Conservation (phyloP, 345 rosid genomes). For the Citropsis articulata region DNA sequence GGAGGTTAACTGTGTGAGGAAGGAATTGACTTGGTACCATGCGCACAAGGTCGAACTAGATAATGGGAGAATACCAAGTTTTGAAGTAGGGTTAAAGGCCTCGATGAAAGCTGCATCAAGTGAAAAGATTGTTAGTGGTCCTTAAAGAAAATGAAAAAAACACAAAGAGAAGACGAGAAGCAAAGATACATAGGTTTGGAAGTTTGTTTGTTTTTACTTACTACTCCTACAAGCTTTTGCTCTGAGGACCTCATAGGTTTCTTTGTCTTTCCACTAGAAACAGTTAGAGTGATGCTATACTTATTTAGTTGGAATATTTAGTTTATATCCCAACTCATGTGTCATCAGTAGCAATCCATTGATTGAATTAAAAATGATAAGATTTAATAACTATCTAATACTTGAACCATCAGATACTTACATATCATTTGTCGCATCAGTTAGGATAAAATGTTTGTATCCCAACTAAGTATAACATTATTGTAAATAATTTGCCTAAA, state of each 20-base stretch:
- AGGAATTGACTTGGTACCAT: neutral
- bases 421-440: too few species aligned
- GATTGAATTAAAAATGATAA: too few species aligned
- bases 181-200: neutral
- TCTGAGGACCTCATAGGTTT: neutral
- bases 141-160: neutral
- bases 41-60: conserved; percentile 37
- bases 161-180: neutral
- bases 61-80: conserved; percentile 26
- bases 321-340: too few species aligned
- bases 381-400: too few species aligned
- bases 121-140: conserved; percentile 21
- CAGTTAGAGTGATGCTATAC: too few species aligned
- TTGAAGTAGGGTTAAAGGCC: conserved; percentile 17
- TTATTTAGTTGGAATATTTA: too few species aligned
- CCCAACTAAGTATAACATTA: too few species aligned
- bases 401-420: too few species aligned
- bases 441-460: too few species aligned
- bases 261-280: neutral
- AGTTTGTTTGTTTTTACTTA: neutral
- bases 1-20: neutral
- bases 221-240: neutral
- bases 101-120: conserved; percentile 19
- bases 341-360: too few species aligned
- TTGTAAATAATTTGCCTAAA: too few species aligned